A percentile compares a stretch with the other conserved stretches of the same genome.
Conservation (phyloP, 2,329 filamentous ascomycete species). For the Cladosporium sphaerospermum region DNA sequence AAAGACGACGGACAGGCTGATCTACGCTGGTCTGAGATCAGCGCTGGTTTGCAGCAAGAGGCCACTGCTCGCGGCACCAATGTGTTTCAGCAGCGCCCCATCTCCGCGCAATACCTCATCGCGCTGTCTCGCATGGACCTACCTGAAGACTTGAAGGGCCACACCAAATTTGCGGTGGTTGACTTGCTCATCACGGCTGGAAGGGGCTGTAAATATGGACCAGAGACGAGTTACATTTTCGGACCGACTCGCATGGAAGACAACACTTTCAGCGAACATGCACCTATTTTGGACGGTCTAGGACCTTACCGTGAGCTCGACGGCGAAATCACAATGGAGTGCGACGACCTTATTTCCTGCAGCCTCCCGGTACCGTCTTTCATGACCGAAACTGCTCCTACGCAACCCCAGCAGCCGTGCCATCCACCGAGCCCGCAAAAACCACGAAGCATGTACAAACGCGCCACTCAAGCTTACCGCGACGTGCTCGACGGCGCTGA, state of each 20-base stretch:
- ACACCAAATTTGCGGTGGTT: conserved; percentile 26
- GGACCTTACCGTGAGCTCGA: neutral
- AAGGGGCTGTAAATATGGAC: conserved; percentile 23
- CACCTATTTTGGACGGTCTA: neutral
- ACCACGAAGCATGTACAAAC: neutral
- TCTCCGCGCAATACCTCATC: conserved; percentile 34
- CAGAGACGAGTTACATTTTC: conserved; percentile 17
- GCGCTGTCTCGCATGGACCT: conserved; percentile 34
- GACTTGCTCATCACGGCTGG: conserved; percentile 26
- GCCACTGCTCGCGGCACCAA: conserved; percentile 31
- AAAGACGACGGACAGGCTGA: conserved; percentile 10
- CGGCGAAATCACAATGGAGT: neutral
- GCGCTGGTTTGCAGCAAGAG: conserved; percentile 23
- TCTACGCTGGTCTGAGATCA: conserved; percentile 33
- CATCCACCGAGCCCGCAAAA: neutral
- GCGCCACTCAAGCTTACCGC: neutral
- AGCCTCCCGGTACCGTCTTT: neutral
- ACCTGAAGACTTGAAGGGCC: conserved; percentile 26
- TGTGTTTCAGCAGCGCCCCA: conserved; percentile 26
- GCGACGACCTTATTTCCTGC: neutral
- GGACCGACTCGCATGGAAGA: conserved; percentile 18
- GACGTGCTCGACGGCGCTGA: neutral
- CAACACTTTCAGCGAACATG: neutral
- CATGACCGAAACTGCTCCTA: neutral
- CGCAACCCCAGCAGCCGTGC: neutral